Percentiles rank a stretch among this genome's conserved stretches.
Conservation (phyloP, 1,139 yeast species). For the Hyphopichia burtonii region DNA sequence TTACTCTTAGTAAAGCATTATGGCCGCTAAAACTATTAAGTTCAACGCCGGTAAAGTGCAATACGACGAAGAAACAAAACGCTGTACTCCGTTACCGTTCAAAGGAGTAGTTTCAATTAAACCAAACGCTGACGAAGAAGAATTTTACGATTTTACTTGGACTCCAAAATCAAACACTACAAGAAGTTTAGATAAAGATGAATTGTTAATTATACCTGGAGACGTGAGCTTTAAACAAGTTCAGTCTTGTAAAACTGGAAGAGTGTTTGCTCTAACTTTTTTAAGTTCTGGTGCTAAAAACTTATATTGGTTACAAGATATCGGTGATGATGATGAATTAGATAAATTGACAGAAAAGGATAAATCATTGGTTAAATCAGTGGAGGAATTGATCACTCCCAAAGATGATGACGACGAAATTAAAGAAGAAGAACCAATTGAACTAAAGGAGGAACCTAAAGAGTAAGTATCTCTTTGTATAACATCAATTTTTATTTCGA, state of each 20-base stretch:
- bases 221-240: conserved; percentile 85
- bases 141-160: conserved; percentile 45
- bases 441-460: conserved; percentile 7
- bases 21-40: conserved; percentile 26
- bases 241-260: conserved; percentile 72
- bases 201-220: conserved; percentile 84
- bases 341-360: conserved; percentile 68
- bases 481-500: no score
- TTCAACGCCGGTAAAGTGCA: conserved; percentile 88
- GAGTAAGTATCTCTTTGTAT: conserved; percentile 14
- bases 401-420: conserved; percentile 47
- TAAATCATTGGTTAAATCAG: conserved; percentile 47
- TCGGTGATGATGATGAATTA: conserved; percentile 62
- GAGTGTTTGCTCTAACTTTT: conserved; percentile 82
- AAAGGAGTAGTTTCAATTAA: conserved; percentile 72
- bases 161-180: conserved; percentile 33
- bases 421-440: conserved; percentile 30
- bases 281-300: conserved; percentile 80
- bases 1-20: background rate
- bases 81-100: conserved; percentile 73
- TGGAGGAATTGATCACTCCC: conserved; percentile 51
- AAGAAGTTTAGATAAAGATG: conserved; percentile 53
- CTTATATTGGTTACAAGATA: conserved; percentile 90
- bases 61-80: conserved; percentile 65
- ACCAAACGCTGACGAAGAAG: conserved; percentile 57